A percentile compares a stretch with the other conserved stretches of the same genome.
phyloP scores from a whole-genome alignment of 2,329 filamentous ascomycete genomes.

The Ophiocordyceps camponoti-leonardi region DNA sequence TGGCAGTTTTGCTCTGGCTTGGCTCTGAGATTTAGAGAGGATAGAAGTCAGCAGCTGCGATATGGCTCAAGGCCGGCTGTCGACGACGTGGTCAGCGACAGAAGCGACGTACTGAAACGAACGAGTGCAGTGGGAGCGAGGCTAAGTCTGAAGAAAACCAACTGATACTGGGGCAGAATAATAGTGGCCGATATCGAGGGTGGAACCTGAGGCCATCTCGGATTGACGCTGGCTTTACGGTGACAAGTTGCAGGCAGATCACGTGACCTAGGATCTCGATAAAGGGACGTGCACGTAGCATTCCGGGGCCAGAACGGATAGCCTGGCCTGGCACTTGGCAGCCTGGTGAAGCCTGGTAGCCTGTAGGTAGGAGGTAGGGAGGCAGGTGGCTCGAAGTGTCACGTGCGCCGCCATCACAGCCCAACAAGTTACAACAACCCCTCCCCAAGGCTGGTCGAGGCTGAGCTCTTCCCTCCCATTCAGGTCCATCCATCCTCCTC shows the following conservation, averaged over 20 bases:
- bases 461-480: background rate
- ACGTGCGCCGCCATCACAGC: background rate
- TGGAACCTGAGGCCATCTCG: constrained; percentile 4
- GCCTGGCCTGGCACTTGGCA: background rate
- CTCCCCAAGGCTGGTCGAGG: background rate
- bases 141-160: constrained; percentile 19
- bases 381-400: background rate
- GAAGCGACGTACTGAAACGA: constrained; percentile 15
- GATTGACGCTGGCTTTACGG: constrained; percentile 4
- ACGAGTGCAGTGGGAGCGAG: constrained; percentile 12
- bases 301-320: background rate
- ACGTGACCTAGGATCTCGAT: background rate
- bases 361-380: background rate
- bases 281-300: background rate
- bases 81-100: background rate
- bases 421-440: no score
- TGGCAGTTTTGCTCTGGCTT: constrained; percentile 2
- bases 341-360: background rate
- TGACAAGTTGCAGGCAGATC: constrained; percentile 6
- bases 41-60: constrained; percentile 2
- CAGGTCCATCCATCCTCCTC: background rate
- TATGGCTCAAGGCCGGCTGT: background rate
- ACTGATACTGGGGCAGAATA: constrained; percentile 22
- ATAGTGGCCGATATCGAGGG: constrained; percentile 17
- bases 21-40: constrained; percentile 6